Base-by-base conservation (phyloP, 129 eudicot genomes). In the Helichrysum umbraculigerum region DNA sequence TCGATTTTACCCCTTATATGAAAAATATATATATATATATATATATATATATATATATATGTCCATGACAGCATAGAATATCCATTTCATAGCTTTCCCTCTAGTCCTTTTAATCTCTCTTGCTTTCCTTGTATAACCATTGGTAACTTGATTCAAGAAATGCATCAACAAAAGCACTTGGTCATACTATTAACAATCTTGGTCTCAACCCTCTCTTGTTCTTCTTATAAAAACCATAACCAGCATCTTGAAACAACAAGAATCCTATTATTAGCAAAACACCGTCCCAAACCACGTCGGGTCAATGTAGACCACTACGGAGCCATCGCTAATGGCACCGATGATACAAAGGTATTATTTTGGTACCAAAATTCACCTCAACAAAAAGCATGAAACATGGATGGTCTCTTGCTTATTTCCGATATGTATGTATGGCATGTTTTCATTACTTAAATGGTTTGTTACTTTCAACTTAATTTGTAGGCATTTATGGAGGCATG, bases 401-500 rank as follows among this genome's bases (percentile, higher is more conserved):
- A 19, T 12, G n/a, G 17, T 65, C 52, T 66, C 28, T 29, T 39
- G 17, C 52, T 5, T 17, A 35, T 72, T 78, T 72, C 67, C 51
- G 20, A 6, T 39, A 39, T 12, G 2, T 41, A 10, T 14, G 2
- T 37, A 69, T 78, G 71, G 16, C 63, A 68, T 70, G 60, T 52
- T 39, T 28, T 32, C 69, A 57, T 57, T 22, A 28, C 17, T 9
- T 21, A 11, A 17, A 74, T 60, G 12, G 10, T 22, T 39, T 69
- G 3, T 39, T 60, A 9, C n/a, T 32, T 63, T 71, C 39, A 14
- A 29, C 9, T 2, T 25, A 25, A 25, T 1, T 54, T 78, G 35
- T 70, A 94, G 97, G 99, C 96, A 51, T 94, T 94, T 71, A 73
- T 60, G 85, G 85, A 75, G 77, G 97, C 99, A 34, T 94, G 99